These are phyloP conservation scores for Suhomyces yuchorum DNA, from an alignment of 1,139 yeast genomes.

Conservation along the genomic window DNA sequence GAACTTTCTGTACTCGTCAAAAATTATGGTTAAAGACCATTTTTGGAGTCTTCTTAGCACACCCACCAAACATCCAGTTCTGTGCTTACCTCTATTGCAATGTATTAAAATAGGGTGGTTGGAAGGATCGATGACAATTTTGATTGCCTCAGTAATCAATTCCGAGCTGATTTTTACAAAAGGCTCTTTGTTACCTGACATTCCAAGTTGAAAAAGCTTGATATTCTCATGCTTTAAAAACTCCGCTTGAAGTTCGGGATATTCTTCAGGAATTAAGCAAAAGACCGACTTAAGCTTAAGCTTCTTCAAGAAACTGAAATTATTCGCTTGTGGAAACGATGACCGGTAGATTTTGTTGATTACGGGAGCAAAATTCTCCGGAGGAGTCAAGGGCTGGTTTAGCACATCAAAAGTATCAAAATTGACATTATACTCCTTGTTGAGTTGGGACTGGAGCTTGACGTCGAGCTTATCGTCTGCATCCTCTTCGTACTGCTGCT, in stretches of 20 bases:
- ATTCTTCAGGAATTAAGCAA: conserved; percentile 88
- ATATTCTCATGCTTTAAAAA: conserved; percentile 66
- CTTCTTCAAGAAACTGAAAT: conserved; percentile 66
- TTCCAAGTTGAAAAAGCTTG: conserved; percentile 79
- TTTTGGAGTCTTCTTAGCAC: conserved; percentile 83
- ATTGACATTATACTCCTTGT: conserved; percentile 21
- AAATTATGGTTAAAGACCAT: conserved; percentile 91
- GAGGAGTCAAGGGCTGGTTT: conserved; percentile 54
- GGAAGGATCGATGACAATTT: conserved; percentile 75
- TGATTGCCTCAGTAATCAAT: conserved; percentile 76
- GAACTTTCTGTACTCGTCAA: conserved; percentile 91
- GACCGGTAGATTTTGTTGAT: conserved; percentile 79
- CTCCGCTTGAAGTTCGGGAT: conserved; percentile 72
- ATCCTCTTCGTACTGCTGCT: conserved; percentile 41
- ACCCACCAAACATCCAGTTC: conserved; percentile 96
- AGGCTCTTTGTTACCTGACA: conserved; percentile 96
- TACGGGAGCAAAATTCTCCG: conserved; percentile 90
- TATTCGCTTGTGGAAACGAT: conserved; percentile 85
- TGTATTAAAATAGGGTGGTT: conserved; percentile 92
- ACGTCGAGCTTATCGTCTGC: conserved; percentile 44
- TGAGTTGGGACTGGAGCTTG: conserved; percentile 26
- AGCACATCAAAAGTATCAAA: conserved; percentile 11
- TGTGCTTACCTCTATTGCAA: conserved; percentile 94
- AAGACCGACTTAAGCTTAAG: conserved; percentile 72
- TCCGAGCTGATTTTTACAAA: conserved; percentile 83